phyloP scores from a whole-genome alignment of 306 rosid species.

The Trifolium subterraneum region DNA sequence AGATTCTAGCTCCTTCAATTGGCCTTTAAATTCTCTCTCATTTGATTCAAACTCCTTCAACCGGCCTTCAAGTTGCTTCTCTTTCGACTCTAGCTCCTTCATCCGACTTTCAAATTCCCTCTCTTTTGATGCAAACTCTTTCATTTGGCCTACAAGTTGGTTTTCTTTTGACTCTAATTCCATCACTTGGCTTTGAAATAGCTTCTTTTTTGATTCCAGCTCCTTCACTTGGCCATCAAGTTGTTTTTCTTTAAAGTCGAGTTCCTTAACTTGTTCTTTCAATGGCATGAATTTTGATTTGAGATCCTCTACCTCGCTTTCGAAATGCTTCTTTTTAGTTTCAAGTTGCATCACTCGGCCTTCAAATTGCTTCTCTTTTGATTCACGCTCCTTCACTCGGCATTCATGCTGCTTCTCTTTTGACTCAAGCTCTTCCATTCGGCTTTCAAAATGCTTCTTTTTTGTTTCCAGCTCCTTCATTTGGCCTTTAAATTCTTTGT shows the following conservation, averaged over 20 bases:
- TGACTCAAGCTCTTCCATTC: not conserved
- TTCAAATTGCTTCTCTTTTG: not conserved
- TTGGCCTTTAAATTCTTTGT: too few species aligned
- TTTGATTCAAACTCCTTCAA: not conserved
- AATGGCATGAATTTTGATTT: too few species aligned
- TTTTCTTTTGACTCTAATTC: not conserved
- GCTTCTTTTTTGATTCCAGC: too few species aligned
- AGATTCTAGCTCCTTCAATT: not conserved
- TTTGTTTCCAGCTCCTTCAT: too few species aligned
- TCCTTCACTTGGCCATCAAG: too few species aligned
- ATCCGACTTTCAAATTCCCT: not conserved
- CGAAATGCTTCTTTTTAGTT: too few species aligned
- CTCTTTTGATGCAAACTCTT: not conserved
- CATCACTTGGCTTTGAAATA: not conserved
- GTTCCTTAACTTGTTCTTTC: too few species aligned
- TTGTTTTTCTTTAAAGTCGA: too few species aligned
- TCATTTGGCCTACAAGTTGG: slow-evolving; percentile 31
- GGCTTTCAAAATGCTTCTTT: not conserved
- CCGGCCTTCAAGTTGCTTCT: not conserved
- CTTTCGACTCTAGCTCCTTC: not conserved
- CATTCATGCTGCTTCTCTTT: not conserved
- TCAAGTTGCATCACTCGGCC: too few species aligned
- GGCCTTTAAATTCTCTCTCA: not conserved
- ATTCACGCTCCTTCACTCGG: not conserved
- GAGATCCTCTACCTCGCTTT: too few species aligned